Evolutionary conservation across 2,329 filamentous ascomycete genomes (phyloP), one percentile per base, ranked within the genome.

Genomic region (Clonostachys rhizophaga): DNA sequence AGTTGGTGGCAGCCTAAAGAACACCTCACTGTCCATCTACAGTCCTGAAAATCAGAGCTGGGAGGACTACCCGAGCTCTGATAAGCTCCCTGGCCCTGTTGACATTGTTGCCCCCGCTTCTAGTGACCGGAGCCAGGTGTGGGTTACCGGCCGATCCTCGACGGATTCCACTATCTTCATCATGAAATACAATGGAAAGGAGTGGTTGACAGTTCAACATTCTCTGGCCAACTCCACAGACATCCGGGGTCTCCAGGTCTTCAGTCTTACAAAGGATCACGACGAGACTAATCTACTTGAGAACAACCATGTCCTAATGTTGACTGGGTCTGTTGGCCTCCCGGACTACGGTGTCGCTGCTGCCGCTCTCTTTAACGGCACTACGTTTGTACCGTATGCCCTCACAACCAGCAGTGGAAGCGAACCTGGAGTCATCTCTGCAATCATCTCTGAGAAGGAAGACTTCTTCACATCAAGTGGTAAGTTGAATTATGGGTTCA

Each of bases 351-450:
- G 92, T 49, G 85, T 84, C 48, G 89, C 87, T 6, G 95, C 92
- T 13, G 91, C 89, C 9, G 92, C 85, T 8, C 72, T 96, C 30
- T 99, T 88, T 71, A 89, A 97, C 59, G 94, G 94, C 57, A 89
- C 84, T 11, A 70, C 74, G 4, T 83, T 92, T 61, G 75, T 75
- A 45, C 92, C 94, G 1, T 96, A 92, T 63, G 79, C 90, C 39
- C 78, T 99, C 40, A 88, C 91, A 3, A 86, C 82, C 42, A 86
- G 77, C 49, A 68, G 76, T 12, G 76, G 83, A 57, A 83, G 83
- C 49, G 74, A 75, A 12, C 72, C 81, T 11, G 90, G 91, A 43
- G 91, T 83, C 57, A 80, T 99, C 58, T 84, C 87, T 34, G 83
- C 81, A 54, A 76, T 97, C 51, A 95, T 99, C 64, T 87, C 91